Percentiles rank a stretch among this genome's conserved stretches.
Evolutionary conservation across 306 rosid genomes (phyloP).

Genomic region (Quercus berberidifolia): DNA sequence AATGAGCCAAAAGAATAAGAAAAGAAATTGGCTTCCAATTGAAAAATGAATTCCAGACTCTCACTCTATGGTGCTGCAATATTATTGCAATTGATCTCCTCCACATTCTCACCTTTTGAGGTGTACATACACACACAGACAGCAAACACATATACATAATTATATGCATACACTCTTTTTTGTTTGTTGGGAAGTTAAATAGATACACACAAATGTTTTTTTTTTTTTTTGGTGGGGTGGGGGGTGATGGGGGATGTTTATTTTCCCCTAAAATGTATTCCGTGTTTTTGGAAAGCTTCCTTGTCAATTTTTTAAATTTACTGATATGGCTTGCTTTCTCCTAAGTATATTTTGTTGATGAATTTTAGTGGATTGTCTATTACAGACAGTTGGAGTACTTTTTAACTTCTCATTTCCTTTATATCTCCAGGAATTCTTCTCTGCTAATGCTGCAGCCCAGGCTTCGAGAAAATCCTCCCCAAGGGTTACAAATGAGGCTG

Average conservation of each 20-base stretch:
- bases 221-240: neutral
- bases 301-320: neutral
- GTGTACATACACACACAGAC: too few species aligned
- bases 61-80: too few species aligned
- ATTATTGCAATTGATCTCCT: too few species aligned
- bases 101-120: too few species aligned
- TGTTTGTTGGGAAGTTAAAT: too few species aligned
- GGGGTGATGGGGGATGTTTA: neutral
- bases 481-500: constrained; percentile 74
- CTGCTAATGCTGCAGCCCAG: constrained; percentile 64
- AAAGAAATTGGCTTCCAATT: too few species aligned
- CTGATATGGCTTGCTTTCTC: neutral
- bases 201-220: too few species aligned
- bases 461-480: constrained; percentile 83
- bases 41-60: too few species aligned
- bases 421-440: constrained; percentile 59
- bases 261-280: neutral
- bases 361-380: neutral
- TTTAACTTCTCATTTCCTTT: constrained; percentile 9
- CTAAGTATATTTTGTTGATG: neutral
- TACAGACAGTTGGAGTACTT: neutral
- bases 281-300: neutral
- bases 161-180: too few species aligned
- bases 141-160: too few species aligned
- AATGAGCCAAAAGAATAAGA: too few species aligned